These are phyloP conservation scores for Podospora pseudoanserina DNA, from an alignment of 495 filamentous ascomycete species.

Conservation along the genomic window DNA sequence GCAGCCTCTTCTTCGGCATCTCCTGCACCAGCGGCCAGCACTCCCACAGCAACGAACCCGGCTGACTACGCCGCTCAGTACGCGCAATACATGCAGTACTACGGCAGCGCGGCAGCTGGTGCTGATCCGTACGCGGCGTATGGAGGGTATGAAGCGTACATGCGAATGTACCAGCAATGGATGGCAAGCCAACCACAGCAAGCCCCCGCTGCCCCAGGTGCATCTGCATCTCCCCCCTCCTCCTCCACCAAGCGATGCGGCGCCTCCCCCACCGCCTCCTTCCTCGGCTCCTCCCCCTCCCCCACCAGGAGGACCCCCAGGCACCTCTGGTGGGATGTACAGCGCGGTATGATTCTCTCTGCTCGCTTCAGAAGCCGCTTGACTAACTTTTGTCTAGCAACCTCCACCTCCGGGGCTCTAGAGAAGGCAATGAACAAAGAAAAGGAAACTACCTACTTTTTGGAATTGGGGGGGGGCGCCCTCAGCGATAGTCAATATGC, in stretches of 20 bases:
- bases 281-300: slow-evolving; percentile 53
- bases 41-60: slow-evolving; percentile 37
- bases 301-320: slow-evolving; percentile 59
- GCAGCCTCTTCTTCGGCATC: slow-evolving; percentile 35
- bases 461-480: too few species aligned
- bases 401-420: not conserved
- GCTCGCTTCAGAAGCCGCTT: slow-evolving; percentile 10
- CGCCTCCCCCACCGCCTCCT: slow-evolving; percentile 64
- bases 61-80: slow-evolving; percentile 72
- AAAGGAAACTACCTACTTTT: too few species aligned
- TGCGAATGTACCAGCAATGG: slow-evolving; percentile 67
- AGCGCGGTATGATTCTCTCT: slow-evolving; percentile 54
- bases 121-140: slow-evolving; percentile 88
- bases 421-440: too few species aligned
- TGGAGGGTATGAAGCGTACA: slow-evolving; percentile 75
- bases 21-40: slow-evolving; percentile 32
- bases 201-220: slow-evolving; percentile 38
- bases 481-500: too few species aligned
- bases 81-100: slow-evolving; percentile 66
- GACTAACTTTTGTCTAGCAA: slow-evolving; percentile 25
- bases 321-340: slow-evolving; percentile 52
- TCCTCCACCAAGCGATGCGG: slow-evolving; percentile 48
- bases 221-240: slow-evolving; percentile 57
- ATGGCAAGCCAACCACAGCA: slow-evolving; percentile 53
- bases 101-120: slow-evolving; percentile 28